Evolutionary conservation across 2,329 filamentous ascomycete genomes (phyloP).

Genomic region (Emergomyces orientalis): DNA sequence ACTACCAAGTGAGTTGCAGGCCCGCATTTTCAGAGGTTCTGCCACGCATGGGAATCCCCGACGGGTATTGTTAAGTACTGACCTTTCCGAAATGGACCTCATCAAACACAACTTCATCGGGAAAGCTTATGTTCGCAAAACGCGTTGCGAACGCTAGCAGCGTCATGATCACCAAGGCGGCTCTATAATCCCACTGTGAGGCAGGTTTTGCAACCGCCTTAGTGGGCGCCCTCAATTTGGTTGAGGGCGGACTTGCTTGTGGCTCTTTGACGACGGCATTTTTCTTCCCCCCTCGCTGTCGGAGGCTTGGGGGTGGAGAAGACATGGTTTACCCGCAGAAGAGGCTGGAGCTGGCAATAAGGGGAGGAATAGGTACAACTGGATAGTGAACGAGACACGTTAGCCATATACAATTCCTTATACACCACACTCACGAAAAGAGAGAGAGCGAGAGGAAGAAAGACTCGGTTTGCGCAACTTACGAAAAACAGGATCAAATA

Average conservation of each 20-base stretch:
- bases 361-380: background rate
- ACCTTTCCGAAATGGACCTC: constrained; percentile 99
- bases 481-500: constrained; percentile 3
- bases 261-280: constrained; percentile 16
- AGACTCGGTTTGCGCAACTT: background rate
- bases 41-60: background rate
- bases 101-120: constrained; percentile 95
- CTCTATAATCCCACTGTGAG: constrained; percentile 75
- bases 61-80: constrained; percentile 25
- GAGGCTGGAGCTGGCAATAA: background rate
- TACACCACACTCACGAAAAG: background rate
- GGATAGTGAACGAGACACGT: background rate
- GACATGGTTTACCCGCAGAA: constrained; percentile 22
- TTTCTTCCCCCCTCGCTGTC: constrained; percentile 36
- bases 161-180: constrained; percentile 69
- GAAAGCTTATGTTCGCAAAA: constrained; percentile 94
- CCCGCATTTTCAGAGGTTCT: background rate
- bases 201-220: constrained; percentile 17
- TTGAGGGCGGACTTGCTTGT: constrained; percentile 14
- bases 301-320: constrained; percentile 31
- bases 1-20: background rate
- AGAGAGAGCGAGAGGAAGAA: background rate
- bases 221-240: constrained; percentile 3
- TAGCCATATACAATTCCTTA: background rate
- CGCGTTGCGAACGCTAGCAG: constrained; percentile 77